Evolutionary conservation across 306 rosid genomes (phyloP).

Genomic region (Leucaena leucocephala): DNA sequence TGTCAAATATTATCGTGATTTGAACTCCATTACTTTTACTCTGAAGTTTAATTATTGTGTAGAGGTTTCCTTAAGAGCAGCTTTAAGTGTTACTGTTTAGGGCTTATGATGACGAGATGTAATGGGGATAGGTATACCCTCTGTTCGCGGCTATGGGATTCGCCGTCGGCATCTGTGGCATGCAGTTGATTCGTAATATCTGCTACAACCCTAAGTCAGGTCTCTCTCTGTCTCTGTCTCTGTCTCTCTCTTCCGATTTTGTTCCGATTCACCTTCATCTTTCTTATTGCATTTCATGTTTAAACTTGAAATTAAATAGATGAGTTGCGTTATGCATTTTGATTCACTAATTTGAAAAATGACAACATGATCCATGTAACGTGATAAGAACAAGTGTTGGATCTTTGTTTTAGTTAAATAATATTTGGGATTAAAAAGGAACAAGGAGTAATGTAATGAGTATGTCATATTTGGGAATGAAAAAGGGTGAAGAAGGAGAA

Average conservation of each 20-base stretch:
- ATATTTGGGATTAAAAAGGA: neutral
- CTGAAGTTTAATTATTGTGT: neutral
- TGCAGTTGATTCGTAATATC: conserved; percentile 69
- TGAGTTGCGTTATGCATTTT: neutral
- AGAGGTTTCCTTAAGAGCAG: no score
- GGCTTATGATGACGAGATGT: no score
- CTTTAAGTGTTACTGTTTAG: neutral
- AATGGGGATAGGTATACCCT: conserved; percentile 65
- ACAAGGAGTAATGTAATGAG: neutral
- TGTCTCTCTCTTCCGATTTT: neutral
- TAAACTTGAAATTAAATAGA: neutral
- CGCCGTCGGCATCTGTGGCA: conserved; percentile 83
- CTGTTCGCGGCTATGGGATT: conserved; percentile 79
- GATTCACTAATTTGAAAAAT: no score
- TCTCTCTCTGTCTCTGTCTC: neutral
- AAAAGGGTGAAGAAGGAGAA: conserved; percentile 62
- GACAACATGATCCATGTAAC: no score
- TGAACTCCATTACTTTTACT: neutral
- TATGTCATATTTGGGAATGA: neutral
- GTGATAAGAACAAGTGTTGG: no score
- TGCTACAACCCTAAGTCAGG: conserved; percentile 95
- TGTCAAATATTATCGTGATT: neutral
- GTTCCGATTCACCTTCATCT: neutral
- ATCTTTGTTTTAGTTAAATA: no score
- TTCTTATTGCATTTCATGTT: neutral